These are phyloP conservation scores for Calonectria crousiana DNA, from an alignment of 2,329 filamentous ascomycete genomes.

Conservation along the genomic window DNA sequence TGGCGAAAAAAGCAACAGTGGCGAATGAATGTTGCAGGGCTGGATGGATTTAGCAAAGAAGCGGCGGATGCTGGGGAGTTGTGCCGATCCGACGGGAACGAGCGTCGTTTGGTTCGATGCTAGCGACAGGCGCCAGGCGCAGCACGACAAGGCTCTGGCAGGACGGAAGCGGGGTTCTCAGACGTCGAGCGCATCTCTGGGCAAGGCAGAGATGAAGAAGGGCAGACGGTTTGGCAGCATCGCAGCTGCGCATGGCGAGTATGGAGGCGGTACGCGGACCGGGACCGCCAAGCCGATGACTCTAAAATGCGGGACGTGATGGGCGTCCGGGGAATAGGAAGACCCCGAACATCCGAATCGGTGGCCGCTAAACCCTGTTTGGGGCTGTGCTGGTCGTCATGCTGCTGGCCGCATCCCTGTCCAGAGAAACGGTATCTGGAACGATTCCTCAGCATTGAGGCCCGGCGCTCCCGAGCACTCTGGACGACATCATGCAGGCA, in stretches of 20 bases:
- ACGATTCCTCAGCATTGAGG: not conserved
- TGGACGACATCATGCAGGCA: not conserved
- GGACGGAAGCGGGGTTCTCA: not conserved
- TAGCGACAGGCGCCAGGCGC: not conserved
- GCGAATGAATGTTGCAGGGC: not conserved
- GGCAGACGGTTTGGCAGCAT: not conserved
- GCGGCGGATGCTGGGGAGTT: not conserved
- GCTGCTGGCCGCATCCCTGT: not conserved
- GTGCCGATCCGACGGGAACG: not conserved
- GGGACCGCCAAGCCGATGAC: not conserved
- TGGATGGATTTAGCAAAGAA: not conserved
- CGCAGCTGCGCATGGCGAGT: not conserved
- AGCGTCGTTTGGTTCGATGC: no score
- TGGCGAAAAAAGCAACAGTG: not conserved
- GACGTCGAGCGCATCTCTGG: not conserved
- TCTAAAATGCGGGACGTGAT: conserved; percentile 4
- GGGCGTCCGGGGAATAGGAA: conserved; percentile 17
- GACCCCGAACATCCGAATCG: conserved; percentile 22
- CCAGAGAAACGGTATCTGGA: not conserved
- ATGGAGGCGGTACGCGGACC: not conserved
- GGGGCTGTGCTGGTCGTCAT: not conserved
- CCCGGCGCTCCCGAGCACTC: not conserved
- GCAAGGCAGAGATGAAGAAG: not conserved
- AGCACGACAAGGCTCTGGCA: not conserved
- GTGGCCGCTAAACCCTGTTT: not conserved